A percentile compares a stretch with the other conserved stretches of the same genome.
Conservation (phyloP, 148 eudicot species). For the Beta vulgaris region DNA sequence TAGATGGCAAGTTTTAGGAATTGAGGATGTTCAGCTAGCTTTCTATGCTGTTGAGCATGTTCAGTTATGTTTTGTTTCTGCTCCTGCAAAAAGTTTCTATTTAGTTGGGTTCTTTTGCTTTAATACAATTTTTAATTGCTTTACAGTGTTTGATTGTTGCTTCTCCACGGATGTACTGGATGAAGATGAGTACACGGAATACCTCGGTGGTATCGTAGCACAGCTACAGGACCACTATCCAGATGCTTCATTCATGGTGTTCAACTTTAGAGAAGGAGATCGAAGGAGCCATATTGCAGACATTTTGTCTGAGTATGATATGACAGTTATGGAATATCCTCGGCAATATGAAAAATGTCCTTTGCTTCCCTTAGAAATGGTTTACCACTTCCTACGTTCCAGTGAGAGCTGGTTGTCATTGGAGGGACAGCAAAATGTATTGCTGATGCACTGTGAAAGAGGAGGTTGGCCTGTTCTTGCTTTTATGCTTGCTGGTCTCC, state of each 20-base stretch:
- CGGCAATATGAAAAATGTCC: slow-evolving; percentile 69
- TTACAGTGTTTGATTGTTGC: slow-evolving; percentile 75
- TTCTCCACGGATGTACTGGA: slow-evolving; percentile 67
- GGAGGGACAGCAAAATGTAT: slow-evolving; percentile 71
- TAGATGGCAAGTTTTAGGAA: neutral
- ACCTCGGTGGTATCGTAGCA: slow-evolving; percentile 62
- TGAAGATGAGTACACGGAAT: slow-evolving; percentile 61
- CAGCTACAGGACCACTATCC: slow-evolving; percentile 66
- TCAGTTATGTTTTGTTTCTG: slow-evolving; percentile 8
- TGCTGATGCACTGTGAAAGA: slow-evolving; percentile 78
- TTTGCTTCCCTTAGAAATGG: slow-evolving; percentile 67
- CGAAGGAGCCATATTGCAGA: slow-evolving; percentile 66
- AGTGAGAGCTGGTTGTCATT: slow-evolving; percentile 74
- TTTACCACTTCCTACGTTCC: slow-evolving; percentile 69
- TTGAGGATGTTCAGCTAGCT: neutral
- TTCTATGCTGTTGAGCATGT: slow-evolving; percentile 11
- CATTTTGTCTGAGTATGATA: slow-evolving; percentile 62
- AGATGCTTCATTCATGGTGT: slow-evolving; percentile 82
- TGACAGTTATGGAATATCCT: slow-evolving; percentile 88
- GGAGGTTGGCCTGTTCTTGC: slow-evolving; percentile 89
- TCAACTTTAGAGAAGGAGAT: slow-evolving; percentile 77
- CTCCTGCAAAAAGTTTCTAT: neutral
- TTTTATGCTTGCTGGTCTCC: slow-evolving; percentile 79
- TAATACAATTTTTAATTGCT: slow-evolving; percentile 3
- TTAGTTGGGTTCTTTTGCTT: neutral